Evolutionary conservation across 192 early-diverging fungal species (phyloP).

Genomic region (Umbelopsis isabellina): DNA sequence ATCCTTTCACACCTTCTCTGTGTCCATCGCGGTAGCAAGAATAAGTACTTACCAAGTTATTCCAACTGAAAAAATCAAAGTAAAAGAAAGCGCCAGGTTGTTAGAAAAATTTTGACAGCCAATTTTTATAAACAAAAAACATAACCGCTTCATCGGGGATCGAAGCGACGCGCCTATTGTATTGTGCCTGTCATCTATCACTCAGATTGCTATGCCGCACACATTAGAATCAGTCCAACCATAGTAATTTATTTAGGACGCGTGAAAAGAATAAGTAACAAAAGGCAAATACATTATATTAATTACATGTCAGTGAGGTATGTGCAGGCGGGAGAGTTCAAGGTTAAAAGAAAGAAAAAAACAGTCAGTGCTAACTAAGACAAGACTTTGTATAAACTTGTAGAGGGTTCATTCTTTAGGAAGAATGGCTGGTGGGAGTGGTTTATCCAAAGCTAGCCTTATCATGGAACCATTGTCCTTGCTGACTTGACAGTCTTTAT

Average conservation of each 20-base stretch:
- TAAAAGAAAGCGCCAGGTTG: not conserved
- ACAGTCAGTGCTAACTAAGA: not conserved
- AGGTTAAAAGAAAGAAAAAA: not conserved
- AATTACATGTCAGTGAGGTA: conserved; percentile 21
- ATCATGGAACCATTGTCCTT: conserved; percentile 35
- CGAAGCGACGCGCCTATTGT: no score
- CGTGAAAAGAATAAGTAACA: not conserved
- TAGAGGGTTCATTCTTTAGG: not conserved
- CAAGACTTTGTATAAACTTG: not conserved
- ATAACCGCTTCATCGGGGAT: no score
- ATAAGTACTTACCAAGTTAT: not conserved
- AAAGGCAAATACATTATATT: conserved; percentile 17
- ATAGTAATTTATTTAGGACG: no score
- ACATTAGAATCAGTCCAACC: no score
- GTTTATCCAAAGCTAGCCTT: conserved; percentile 9
- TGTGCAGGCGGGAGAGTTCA: not conserved
- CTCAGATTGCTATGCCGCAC: no score
- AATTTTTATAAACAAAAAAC: no score
- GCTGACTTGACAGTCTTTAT: conserved; percentile 74
- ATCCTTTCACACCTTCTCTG: not conserved
- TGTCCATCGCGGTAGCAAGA: not conserved
- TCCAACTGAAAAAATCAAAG: not conserved
- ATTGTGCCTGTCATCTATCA: no score
- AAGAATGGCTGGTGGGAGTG: not conserved
- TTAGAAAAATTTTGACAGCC: no score